These are phyloP conservation scores for Xylaria polymorpha DNA, from an alignment of 2,329 filamentous ascomycete species.

Conservation along the genomic window DNA sequence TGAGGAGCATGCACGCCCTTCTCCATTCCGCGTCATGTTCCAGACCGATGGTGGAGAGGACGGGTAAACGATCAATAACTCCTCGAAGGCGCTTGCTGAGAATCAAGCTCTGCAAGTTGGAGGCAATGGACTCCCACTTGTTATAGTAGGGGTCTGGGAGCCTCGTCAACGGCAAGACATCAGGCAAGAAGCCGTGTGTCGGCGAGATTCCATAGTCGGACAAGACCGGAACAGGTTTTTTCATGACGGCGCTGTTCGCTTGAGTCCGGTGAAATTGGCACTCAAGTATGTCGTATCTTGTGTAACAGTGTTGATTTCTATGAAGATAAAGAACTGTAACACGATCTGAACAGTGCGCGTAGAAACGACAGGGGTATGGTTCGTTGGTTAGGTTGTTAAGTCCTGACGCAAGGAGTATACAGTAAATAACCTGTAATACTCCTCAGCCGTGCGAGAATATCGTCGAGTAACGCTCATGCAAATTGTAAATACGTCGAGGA, in stretches of 20 bases:
- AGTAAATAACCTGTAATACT: slow-evolving; percentile 68
- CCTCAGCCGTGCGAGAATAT: slow-evolving; percentile 68
- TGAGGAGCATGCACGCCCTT: slow-evolving; percentile 88
- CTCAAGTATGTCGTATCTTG: neutral
- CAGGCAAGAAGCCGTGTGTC: slow-evolving; percentile 87
- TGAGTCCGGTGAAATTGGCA: slow-evolving; percentile 24
- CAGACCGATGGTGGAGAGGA: slow-evolving; percentile 85
- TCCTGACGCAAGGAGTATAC: slow-evolving; percentile 75
- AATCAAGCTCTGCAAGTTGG: slow-evolving; percentile 87
- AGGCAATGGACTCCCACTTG: slow-evolving; percentile 89
- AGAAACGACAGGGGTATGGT: neutral
- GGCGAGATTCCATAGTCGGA: slow-evolving; percentile 84
- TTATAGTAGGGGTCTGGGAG: slow-evolving; percentile 93
- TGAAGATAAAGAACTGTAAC: neutral
- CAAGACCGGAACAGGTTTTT: slow-evolving; percentile 70
- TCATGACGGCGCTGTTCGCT: slow-evolving; percentile 56
- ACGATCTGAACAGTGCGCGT: neutral
- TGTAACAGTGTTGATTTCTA: neutral
- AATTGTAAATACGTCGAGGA: slow-evolving; percentile 21
- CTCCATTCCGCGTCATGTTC: slow-evolving; percentile 91
- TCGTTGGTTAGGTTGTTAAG: slow-evolving; percentile 46
- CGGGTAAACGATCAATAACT: slow-evolving; percentile 81
- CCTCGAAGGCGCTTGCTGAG: slow-evolving; percentile 84
- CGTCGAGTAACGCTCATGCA: slow-evolving; percentile 53
- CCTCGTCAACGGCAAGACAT: slow-evolving; percentile 79